Evolutionary conservation across 257 asterid genomes (phyloP).

Genomic region (Solanum lignicaule): DNA sequence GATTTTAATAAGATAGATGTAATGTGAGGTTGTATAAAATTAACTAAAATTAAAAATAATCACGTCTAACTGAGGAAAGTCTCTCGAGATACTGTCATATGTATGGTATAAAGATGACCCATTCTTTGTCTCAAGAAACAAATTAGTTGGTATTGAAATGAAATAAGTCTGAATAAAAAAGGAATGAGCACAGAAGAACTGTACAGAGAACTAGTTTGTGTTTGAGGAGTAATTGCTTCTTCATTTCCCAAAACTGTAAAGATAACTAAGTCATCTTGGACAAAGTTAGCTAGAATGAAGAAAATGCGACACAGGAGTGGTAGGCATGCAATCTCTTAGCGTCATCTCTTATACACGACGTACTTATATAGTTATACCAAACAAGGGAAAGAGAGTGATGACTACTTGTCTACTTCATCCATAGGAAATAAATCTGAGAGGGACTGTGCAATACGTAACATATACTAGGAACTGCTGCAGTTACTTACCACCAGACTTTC

Average conservation of each 20-base stretch:
- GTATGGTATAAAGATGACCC: background rate
- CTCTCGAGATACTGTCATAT: background rate
- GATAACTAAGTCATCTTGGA: background rate
- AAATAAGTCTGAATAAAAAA: background rate
- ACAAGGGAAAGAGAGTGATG: background rate
- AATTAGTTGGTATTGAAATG: background rate
- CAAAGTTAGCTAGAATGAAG: background rate
- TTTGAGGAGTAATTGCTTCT: background rate
- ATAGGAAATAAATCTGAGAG: background rate
- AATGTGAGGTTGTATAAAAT: background rate
- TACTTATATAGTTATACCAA: background rate
- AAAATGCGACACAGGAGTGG: background rate
- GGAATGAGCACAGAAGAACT: background rate
- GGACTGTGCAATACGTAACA: background rate
- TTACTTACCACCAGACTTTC: conserved; percentile 30
- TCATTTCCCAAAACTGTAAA: background rate
- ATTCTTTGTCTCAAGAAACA: background rate
- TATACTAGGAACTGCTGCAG: background rate
- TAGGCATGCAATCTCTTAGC: background rate
- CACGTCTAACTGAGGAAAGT: background rate
- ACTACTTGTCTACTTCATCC: background rate
- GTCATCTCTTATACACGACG: background rate
- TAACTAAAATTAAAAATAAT: background rate
- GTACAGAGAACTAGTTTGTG: background rate
- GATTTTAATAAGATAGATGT: background rate